Conservation (phyloP, 345 rosid species). For the Dipteronia sinensis region DNA sequence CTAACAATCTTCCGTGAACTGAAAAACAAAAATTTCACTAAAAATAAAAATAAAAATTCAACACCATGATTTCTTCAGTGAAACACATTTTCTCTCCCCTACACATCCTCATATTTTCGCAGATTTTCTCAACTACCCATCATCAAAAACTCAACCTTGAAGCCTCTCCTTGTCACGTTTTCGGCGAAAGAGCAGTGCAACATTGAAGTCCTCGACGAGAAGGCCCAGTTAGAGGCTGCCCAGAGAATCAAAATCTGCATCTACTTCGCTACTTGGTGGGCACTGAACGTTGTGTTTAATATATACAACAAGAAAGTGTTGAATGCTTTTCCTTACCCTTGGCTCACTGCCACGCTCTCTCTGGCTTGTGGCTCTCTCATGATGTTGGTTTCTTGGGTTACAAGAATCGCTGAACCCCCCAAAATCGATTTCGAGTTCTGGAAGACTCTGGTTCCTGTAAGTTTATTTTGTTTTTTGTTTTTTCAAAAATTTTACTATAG, state of each 20-base stretch:
- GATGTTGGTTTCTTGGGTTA: slow-evolving; percentile 92
- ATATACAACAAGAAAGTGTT: slow-evolving; percentile 93
- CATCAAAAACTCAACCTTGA: slow-evolving; percentile 29
- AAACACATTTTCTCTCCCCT: no score
- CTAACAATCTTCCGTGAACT: no score
- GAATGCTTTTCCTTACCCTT: slow-evolving; percentile 93
- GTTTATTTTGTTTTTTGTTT: slow-evolving; percentile 7
- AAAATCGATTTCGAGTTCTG: slow-evolving; percentile 81
- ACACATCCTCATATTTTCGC: no score
- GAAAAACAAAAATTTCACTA: no score
- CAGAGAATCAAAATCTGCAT: slow-evolving; percentile 68
- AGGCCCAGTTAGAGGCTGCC: slow-evolving; percentile 23
- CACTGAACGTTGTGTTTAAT: slow-evolving; percentile 88
- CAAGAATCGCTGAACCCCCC: slow-evolving; percentile 71
- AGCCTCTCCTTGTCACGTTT: slow-evolving; percentile 48
- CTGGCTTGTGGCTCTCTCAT: slow-evolving; percentile 86
- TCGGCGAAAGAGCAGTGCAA: slow-evolving; percentile 32
- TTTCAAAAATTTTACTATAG: no score
- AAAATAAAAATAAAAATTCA: no score
- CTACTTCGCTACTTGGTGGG: slow-evolving; percentile 97
- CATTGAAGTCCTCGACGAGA: slow-evolving; percentile 40
- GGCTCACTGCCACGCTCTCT: slow-evolving; percentile 95
- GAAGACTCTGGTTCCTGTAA: slow-evolving; percentile 88
- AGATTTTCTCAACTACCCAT: no score
- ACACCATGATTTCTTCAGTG: no score